These are phyloP conservation scores for Lachnellula willkommii DNA, from an alignment of 2,329 filamentous ascomycete species.

Conservation along the genomic window DNA sequence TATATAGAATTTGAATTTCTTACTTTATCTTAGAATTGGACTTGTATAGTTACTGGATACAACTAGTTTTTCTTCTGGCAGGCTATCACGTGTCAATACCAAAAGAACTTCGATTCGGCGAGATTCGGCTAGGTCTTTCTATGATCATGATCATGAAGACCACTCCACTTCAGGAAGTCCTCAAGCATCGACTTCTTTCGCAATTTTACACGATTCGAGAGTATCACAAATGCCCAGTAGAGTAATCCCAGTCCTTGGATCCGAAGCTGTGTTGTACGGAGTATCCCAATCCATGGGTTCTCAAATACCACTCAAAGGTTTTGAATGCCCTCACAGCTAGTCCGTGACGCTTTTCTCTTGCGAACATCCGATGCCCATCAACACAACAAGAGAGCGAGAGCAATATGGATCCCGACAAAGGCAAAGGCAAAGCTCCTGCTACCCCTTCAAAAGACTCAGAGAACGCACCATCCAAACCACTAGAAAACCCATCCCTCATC, in stretches of 20 bases:
- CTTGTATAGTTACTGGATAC: too few relatives aligned
- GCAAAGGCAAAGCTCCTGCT: conserved; percentile 5
- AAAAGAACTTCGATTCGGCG: not conserved
- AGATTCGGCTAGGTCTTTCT: not conserved
- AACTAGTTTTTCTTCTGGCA: not conserved
- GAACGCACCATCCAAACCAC: not conserved
- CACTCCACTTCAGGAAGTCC: too few relatives aligned
- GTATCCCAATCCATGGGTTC: too few relatives aligned
- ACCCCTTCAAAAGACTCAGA: not conserved
- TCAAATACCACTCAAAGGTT: too few relatives aligned
- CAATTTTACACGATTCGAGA: too few relatives aligned
- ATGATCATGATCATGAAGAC: too few relatives aligned
- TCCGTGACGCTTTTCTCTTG: too few relatives aligned
- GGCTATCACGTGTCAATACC: not conserved
- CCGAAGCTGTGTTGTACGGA: too few relatives aligned
- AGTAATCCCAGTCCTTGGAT: too few relatives aligned
- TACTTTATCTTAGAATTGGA: not conserved
- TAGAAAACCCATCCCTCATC: conserved; percentile 17
- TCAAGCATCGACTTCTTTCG: not conserved
- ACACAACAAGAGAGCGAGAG: not conserved
- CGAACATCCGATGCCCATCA: too few relatives aligned
- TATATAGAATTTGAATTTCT: not conserved
- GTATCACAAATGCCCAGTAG: too few relatives aligned
- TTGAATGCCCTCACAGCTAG: too few relatives aligned
- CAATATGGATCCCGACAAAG: not conserved